These are phyloP conservation scores for Oryza officinalis DNA, from an alignment of 176 grass and related monocot species.

Conservation along the genomic window DNA sequence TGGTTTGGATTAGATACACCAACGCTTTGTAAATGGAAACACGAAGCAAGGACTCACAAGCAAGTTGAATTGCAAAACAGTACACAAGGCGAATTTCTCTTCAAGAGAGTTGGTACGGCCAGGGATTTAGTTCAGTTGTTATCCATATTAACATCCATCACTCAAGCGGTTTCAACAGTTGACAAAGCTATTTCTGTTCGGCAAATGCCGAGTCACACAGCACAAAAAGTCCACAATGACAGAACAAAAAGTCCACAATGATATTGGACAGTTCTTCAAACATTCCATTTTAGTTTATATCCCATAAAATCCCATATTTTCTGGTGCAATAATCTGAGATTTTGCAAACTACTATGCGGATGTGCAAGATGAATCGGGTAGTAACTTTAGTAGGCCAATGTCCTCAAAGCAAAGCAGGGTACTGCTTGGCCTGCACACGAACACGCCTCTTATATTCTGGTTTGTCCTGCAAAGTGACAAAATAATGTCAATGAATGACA, in stretches of 20 bases:
- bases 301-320: slow-evolving; percentile 36
- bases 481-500: slow-evolving; percentile 4
- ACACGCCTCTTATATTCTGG: slow-evolving; percentile 72
- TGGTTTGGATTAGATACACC: neutral
- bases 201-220: neutral
- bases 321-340: slow-evolving; percentile 28
- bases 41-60: neutral
- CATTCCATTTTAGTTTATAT: slow-evolving; percentile 11
- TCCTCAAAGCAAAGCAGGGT: slow-evolving; percentile 63
- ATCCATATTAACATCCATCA: slow-evolving; percentile 16
- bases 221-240: neutral
- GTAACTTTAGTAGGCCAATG: neutral
- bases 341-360: slow-evolving; percentile 28
- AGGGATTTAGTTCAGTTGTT: neutral
- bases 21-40: neutral
- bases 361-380: slow-evolving; percentile 19
- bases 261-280: slow-evolving; percentile 31
- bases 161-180: slow-evolving; percentile 13
- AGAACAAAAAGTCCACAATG: neutral
- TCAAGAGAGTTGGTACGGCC: neutral
- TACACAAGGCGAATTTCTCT: neutral
- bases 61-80: neutral
- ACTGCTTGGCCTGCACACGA: slow-evolving; percentile 69
- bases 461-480: slow-evolving; percentile 50
- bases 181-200: slow-evolving; percentile 16